phyloP scores from a whole-genome alignment of 78 protist species.

The Protostelium mycophagum region DNA sequence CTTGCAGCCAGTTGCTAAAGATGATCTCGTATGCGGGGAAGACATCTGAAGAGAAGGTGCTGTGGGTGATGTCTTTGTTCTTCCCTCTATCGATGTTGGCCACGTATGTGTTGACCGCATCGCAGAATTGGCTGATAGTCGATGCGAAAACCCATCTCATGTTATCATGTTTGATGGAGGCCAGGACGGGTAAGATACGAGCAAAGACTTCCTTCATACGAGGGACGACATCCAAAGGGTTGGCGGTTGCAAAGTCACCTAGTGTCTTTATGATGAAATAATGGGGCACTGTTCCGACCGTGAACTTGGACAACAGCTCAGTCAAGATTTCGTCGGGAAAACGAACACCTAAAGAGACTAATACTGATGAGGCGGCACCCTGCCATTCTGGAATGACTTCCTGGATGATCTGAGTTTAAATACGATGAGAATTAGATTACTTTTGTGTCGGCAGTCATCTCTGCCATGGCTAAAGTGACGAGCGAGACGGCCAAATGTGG shows the following conservation, averaged over 20 bases:
- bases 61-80: conserved; percentile 27
- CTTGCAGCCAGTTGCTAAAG: conserved; percentile 51
- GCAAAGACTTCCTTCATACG: conserved; percentile 41
- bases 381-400: conserved; percentile 76
- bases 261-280: conserved; percentile 67
- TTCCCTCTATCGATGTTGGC: conserved; percentile 45
- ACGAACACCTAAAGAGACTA: conserved; percentile 43
- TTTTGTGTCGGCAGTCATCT: neutral
- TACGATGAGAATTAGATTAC: neutral
- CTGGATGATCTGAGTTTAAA: neutral
- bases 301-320: conserved; percentile 43
- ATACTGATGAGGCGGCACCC: conserved; percentile 42
- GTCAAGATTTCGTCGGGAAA: conserved; percentile 49
- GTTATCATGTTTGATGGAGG: conserved; percentile 70
- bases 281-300: conserved; percentile 67
- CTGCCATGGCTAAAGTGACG: neutral
- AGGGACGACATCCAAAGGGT: conserved; percentile 60
- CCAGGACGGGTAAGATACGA: conserved; percentile 60
- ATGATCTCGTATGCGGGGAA: conserved; percentile 57
- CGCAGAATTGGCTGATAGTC: conserved; percentile 62
- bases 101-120: conserved; percentile 50
- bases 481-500: neutral
- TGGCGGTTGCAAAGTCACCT: conserved; percentile 52
- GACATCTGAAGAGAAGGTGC: conserved; percentile 54
- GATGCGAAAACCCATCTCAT: conserved; percentile 76